Evolutionary conservation across 2,329 filamentous ascomycete genomes (phyloP), one percentile per base, ranked within the genome.

Genomic region (Sphaerostilbella broomeana): DNA sequence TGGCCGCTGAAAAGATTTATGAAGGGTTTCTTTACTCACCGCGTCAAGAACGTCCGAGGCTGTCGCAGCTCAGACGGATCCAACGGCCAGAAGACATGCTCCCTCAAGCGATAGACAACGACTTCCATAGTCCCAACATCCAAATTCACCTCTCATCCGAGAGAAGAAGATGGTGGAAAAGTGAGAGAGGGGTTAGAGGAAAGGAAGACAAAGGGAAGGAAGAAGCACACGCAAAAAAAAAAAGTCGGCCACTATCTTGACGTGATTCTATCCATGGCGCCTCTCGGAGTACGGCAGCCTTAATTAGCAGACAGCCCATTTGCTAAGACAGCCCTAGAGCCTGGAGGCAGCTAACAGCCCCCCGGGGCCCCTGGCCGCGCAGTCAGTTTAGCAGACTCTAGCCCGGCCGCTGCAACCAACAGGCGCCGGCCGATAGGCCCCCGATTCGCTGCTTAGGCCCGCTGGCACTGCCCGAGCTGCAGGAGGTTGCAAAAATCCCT

Each of bases 51-150:
- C 16, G 27, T 19, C 12, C 37, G 37, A 6, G 50, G 20, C 11
- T 43, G 40, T 30, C 25, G 17, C 34, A 48, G 48, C 35, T 54
- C 45, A 15, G 48, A 48, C 31, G 38, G 35, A 24, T 35, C 28
- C 22, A 51, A 55, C 16, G 56, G 56, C 25, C 58, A 57, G 40
- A 60, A 55, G 37, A 58, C 53, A 40, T 54, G 47, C 8, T 42
- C 45, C 42, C 51, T 51, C 30, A 60, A 51, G 42, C 55, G 56
- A 47, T 55, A 50, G 30, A 59, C 53, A 45, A 54, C 46, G 44
- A 59, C 42, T 48, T 61, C 57, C 56, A 51, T 59, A 47, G 37
- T 29, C 32, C 39, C 22, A 32, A 17, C 29, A 39, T 37, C 9
- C 40, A 16, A 19, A 28, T 1, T 25, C 19, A 24, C 16, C 29